Base-by-base conservation (phyloP, 225 moss, liverwort and hornwort genomes). In the Thuidium tamariscinum region DNA sequence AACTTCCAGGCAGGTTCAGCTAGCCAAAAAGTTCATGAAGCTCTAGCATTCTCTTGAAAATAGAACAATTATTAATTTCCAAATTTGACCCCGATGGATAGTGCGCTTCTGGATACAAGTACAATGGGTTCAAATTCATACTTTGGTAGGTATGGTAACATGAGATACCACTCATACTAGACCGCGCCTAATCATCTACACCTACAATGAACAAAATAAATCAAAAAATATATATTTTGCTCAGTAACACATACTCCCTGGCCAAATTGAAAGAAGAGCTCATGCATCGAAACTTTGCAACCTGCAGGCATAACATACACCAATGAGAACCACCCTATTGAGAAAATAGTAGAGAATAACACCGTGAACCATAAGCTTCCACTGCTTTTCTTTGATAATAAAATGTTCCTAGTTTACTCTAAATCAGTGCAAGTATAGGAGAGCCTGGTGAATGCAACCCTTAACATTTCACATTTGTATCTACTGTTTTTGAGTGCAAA, bases 251-350 rank as follows among this genome's bases (percentile, higher is more conserved):
- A 62, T 78, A 85, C 63, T 81, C 80, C 71, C 80, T 70, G 85
- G 42, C 41, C 69, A 80, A 57, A 49, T 83, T 49, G 89, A 83
- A 69, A 55, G 65, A 70, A 69, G 80, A 51, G 63, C 85, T 81
- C 88, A 83, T 61, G n/a, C 67, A 86, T 85, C 75, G 51, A 63
- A 89, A 79, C 70, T 74, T 74, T n/a, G 79, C 56, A 57, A 76
- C 86, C 91, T 91, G 91, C 89, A 91, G 52, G 42, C 75, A 88
- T 51, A 77, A 88, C 30, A 64, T 29, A 64, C 80, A 89, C 74
- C 41, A 91, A 75, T 89, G 27, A 89, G 80, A 85, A 79, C 68
- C 68, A 54, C 64, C 17, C 39, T 74, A 17, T 46, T 52, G 46
- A 29, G 52, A 74, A 32, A 70, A 52, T 27, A 16, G 66, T 68